Percentiles rank a stretch among this genome's conserved stretches.
phyloP scores from a whole-genome alignment of 495 filamentous ascomycete species.

The Hamigera avellanea region DNA sequence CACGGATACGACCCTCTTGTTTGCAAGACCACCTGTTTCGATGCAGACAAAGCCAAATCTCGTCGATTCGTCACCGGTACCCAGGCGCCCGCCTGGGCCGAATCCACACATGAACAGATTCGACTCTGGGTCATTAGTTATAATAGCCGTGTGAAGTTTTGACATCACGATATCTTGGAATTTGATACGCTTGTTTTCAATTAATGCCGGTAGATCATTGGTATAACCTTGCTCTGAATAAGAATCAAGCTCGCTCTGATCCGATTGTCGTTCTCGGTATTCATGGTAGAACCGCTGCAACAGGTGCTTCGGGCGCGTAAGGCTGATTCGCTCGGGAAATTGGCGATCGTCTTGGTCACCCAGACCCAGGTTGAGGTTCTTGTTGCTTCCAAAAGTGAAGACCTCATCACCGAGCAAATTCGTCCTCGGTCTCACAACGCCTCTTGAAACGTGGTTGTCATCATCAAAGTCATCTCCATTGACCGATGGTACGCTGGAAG shows the following conservation, averaged over 20 bases:
- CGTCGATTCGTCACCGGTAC: conserved; percentile 81
- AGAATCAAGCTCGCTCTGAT: conserved; percentile 16
- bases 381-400: conserved; percentile 89
- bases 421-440: conserved; percentile 15
- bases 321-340: conserved; percentile 68
- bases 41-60: conserved; percentile 75
- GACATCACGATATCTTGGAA: conserved; percentile 74
- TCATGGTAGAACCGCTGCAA: conserved; percentile 56
- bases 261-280: conserved; percentile 28
- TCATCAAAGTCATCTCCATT: conserved; percentile 25
- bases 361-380: conserved; percentile 84
- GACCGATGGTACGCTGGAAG: conserved; percentile 24
- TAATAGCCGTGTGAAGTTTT: conserved; percentile 81
- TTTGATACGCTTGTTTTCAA: conserved; percentile 56
- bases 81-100: conserved; percentile 80
- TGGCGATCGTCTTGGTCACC: conserved; percentile 90
- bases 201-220: conserved; percentile 50
- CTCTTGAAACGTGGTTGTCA: conserved; percentile 12
- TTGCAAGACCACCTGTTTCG: conserved; percentile 56
- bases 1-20: conserved; percentile 57
- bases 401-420: conserved; percentile 67
- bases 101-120: conserved; percentile 93
- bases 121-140: conserved; percentile 80
- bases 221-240: conserved; percentile 11
- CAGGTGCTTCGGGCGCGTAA: conserved; percentile 74